Conservation (phyloP, 345 rosid species). For the Raphanus sativus region DNA sequence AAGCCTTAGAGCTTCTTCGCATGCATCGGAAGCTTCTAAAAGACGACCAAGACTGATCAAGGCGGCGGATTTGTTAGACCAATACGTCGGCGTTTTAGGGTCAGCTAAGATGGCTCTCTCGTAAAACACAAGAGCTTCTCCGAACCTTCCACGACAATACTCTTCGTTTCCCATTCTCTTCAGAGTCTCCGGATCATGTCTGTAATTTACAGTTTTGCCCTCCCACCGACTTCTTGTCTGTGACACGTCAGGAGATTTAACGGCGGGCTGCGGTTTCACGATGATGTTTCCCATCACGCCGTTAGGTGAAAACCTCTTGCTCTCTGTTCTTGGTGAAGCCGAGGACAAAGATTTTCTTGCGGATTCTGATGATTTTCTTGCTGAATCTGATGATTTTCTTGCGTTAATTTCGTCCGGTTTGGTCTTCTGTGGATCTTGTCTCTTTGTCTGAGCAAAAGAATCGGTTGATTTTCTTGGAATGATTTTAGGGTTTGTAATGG, state of each 20-base stretch:
- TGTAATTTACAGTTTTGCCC: conserved; percentile 30
- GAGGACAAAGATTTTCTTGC: conserved; percentile 51
- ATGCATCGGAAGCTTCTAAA: conserved; percentile 64
- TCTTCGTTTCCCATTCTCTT: conserved; percentile 77
- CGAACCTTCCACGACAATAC: conserved; percentile 67
- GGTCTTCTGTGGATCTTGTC: conserved; percentile 17
- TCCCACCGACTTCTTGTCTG: conserved; percentile 27
- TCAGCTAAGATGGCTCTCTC: conserved; percentile 71
- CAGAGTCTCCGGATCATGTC: conserved; percentile 59
- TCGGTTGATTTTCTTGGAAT: conserved; percentile 26
- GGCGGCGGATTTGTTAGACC: conserved; percentile 84
- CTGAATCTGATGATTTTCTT: conserved; percentile 6
- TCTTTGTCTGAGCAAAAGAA: conserved; percentile 23
- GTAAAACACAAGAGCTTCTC: conserved; percentile 72
- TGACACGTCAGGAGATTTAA: conserved; percentile 22
- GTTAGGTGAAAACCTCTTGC: conserved; percentile 33
- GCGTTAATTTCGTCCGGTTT: conserved; percentile 24
- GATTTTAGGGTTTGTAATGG: conserved; percentile 35
- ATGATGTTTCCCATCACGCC: conserved; percentile 77
- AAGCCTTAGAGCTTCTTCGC: conserved; percentile 71
- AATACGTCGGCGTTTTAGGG: conserved; percentile 64
- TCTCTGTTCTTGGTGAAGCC: conserved; percentile 35
- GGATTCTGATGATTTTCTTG: conserved; percentile 34
- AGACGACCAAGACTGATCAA: conserved; percentile 77
- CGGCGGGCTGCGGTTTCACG: conserved; percentile 47